Evolutionary conservation across 441 rosid genomes (phyloP).

Genomic region (Adansonia rubrostipa): DNA sequence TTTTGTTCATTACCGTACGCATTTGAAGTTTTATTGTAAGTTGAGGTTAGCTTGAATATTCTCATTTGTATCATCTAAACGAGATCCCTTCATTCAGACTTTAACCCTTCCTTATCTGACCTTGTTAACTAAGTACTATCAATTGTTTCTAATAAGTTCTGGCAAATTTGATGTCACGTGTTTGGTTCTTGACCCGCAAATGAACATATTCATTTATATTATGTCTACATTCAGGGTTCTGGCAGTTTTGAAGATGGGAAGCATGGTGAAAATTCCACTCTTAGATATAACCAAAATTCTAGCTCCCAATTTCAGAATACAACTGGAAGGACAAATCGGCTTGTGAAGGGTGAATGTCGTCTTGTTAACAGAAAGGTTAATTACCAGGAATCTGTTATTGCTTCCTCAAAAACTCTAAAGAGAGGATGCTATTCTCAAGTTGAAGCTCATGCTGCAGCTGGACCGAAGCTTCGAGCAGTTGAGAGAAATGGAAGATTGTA

Average conservation of each 20-base stretch:
- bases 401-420: slow-evolving; percentile 43
- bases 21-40: neutral
- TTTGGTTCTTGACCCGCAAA: neutral
- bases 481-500: slow-evolving; percentile 39
- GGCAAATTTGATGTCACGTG: slow-evolving; percentile 3
- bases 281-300: slow-evolving; percentile 34
- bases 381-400: slow-evolving; percentile 34
- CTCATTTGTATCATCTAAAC: neutral
- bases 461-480: slow-evolving; percentile 42
- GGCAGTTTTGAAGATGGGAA: slow-evolving; percentile 35
- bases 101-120: slow-evolving; percentile 8
- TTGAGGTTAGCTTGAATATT: slow-evolving; percentile 5
- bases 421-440: slow-evolving; percentile 42
- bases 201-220: slow-evolving; percentile 21
- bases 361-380: slow-evolving; percentile 37
- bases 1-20: neutral
- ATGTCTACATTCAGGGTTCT: slow-evolving; percentile 43
- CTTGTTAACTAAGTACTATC: neutral
- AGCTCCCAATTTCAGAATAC: slow-evolving; percentile 36
- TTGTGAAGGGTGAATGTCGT: slow-evolving; percentile 31
- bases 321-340: slow-evolving; percentile 33
- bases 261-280: slow-evolving; percentile 13
- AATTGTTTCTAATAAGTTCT: neutral
- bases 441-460: slow-evolving; percentile 39
- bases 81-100: slow-evolving; percentile 4